Percentiles rank a stretch among this genome's conserved stretches.
These are phyloP conservation scores for Rubroboletus pulcherrimus DNA, from an alignment of 768 basidiomycete genomes.

Conservation along the genomic window DNA sequence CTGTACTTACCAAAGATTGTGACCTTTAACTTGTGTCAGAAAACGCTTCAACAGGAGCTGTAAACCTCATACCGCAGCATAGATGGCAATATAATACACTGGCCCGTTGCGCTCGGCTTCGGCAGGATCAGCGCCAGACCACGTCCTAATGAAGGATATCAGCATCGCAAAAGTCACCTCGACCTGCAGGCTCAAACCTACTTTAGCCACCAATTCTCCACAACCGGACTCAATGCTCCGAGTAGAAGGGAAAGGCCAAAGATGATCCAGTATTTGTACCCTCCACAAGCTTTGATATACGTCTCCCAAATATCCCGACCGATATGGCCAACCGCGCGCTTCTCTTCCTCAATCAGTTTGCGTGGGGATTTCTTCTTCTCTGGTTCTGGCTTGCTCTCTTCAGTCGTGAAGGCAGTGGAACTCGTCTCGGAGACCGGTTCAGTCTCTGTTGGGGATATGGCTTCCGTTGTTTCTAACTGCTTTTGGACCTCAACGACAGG, in stretches of 20 bases:
- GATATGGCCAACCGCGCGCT: constrained; percentile 71
- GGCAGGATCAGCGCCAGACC: constrained; percentile 50
- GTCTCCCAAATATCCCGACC: constrained; percentile 60
- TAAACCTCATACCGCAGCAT: constrained; percentile 50
- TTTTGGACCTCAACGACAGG: constrained; percentile 7
- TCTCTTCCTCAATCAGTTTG: constrained; percentile 83
- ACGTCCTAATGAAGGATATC: constrained; percentile 37
- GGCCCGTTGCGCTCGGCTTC: constrained; percentile 42
- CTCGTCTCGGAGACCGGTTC: constrained; percentile 38
- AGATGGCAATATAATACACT: constrained; percentile 50
- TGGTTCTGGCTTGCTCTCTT: constrained; percentile 34
- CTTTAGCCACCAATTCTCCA: constrained; percentile 72
- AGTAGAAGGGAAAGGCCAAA: constrained; percentile 52
- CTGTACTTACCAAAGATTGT: constrained; percentile 32
- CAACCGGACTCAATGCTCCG: constrained; percentile 60
- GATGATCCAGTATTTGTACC: constrained; percentile 50
- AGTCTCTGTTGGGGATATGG: constrained; percentile 19
- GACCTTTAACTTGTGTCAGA: constrained; percentile 32
- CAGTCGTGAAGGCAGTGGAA: constrained; percentile 39
- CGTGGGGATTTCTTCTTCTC: constrained; percentile 61
- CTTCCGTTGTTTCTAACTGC: constrained; percentile 11
- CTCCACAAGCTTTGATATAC: constrained; percentile 52
- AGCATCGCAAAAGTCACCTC: constrained; percentile 14
- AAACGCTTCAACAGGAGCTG: neutral
- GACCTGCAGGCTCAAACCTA: constrained; percentile 18